Percentiles rank a stretch among this genome's conserved stretches.
phyloP scores from a whole-genome alignment of 371 early-diverging fungal species.

The Catenaria anguillulae region DNA sequence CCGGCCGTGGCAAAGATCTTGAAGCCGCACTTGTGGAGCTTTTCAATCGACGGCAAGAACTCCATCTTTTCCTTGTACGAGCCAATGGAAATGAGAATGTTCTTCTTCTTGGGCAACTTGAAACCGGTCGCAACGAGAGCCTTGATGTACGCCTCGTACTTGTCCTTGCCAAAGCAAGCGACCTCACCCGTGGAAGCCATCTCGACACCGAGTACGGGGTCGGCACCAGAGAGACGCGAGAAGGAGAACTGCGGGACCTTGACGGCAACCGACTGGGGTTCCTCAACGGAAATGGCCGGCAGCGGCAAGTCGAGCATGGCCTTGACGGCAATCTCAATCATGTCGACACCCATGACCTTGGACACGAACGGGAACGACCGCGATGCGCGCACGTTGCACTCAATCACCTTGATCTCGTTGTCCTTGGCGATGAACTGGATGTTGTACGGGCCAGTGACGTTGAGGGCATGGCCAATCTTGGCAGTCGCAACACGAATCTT shows the following conservation, averaged over 20 bases:
- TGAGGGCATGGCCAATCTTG: conserved; percentile 70
- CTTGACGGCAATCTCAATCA: conserved; percentile 74
- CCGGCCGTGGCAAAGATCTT: conserved; percentile 84
- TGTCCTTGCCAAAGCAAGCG: conserved; percentile 82
- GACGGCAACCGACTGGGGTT: conserved; percentile 52
- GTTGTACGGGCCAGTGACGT: conserved; percentile 89
- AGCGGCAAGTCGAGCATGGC: conserved; percentile 47
- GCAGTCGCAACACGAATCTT: conserved; percentile 59
- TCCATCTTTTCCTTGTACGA: conserved; percentile 90
- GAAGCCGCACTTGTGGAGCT: conserved; percentile 67
- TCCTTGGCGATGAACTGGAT: conserved; percentile 74
- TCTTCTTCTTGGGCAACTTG: conserved; percentile 66
- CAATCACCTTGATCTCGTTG: conserved; percentile 69
- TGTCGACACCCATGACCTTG: conserved; percentile 76
- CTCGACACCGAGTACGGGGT: conserved; percentile 89
- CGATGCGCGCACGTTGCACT: conserved; percentile 91
- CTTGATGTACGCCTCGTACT: conserved; percentile 68
- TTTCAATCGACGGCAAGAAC: conserved; percentile 68
- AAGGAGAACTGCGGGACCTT: conserved; percentile 91
- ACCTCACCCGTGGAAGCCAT: conserved; percentile 98
- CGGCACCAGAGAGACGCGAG: conserved; percentile 84
- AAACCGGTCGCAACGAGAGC: conserved; percentile 71
- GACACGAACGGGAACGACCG: conserved; percentile 92
- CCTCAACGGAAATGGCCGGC: conserved; percentile 9
- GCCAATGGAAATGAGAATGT: conserved; percentile 79